A percentile compares a stretch with the other conserved stretches of the same genome.
Conservation (phyloP, 352 stramenopile genomes). For the Phytophthora multivora region DNA sequence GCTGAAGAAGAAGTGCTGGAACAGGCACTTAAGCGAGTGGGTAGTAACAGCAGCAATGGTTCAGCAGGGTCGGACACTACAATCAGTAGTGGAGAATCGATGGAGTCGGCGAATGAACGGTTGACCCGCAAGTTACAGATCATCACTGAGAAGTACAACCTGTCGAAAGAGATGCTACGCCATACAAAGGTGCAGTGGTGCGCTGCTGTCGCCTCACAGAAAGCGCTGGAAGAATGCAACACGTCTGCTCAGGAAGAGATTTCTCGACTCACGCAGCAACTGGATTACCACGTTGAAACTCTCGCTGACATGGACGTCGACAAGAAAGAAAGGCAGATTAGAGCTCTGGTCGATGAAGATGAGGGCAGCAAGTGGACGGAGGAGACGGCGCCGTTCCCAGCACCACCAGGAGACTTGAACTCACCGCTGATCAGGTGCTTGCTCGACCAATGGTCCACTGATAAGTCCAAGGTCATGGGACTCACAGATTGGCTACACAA, state of each 20-base stretch:
- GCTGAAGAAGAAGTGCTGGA: constrained; percentile 31
- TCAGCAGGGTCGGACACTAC: constrained; percentile 27
- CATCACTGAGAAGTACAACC: constrained; percentile 49
- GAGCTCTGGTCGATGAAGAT: constrained; percentile 28
- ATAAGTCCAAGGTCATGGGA: constrained; percentile 61
- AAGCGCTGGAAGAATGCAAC: constrained; percentile 66
- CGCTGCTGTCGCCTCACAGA: constrained; percentile 63
- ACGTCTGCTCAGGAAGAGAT: constrained; percentile 55
- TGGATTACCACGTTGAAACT: constrained; percentile 50
- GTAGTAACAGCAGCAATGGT: constrained; percentile 43
- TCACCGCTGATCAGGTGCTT: constrained; percentile 70
- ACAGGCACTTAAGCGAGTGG: constrained; percentile 34
- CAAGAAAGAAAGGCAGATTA: constrained; percentile 26
- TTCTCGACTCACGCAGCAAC: constrained; percentile 46
- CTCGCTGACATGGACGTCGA: constrained; percentile 23
- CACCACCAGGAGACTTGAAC: constrained; percentile 65
- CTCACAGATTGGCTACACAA: constrained; percentile 72
- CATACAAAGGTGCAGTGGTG: constrained; percentile 74
- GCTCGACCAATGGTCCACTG: constrained; percentile 68
- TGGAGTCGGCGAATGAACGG: constrained; percentile 34
- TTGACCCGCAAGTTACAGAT: constrained; percentile 45
- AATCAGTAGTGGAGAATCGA: constrained; percentile 25
- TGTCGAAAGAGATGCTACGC: constrained; percentile 59
- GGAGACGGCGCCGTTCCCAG: constrained; percentile 56
- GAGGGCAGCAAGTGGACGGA: constrained; percentile 51